Base-by-base conservation (phyloP, 805 yeast species). In the Metschnikowia cerradonensis region DNA sequence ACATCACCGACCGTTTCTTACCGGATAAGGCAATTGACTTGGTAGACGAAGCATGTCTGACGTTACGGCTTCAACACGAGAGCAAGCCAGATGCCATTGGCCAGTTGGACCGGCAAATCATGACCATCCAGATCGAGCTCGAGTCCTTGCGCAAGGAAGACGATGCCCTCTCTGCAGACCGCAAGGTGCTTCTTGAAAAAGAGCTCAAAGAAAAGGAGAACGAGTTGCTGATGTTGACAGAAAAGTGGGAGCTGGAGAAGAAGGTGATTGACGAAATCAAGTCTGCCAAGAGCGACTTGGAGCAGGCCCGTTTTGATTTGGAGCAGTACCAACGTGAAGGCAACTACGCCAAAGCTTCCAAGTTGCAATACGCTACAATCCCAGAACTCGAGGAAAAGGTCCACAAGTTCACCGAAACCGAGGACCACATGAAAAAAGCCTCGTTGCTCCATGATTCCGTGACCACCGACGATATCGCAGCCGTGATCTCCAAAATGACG, bases 11-110 rank as follows among this genome's bases (percentile, higher is more conserved):
- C 66, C 72, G 98, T 49, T 90, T 83, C 61, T 72, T 92, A 36
- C 99, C 99, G 0, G 99, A 92, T 64, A 92, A 92, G 72, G 98
- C 98, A 19, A 92, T 92, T 57, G 99, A 92, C 68, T 78, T 92
- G 57, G 94, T 92, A 1, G 99, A 92, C 70, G 99, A 92, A 65
- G 97, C 98, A 0, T 91, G 98, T 71, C 94, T 97, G 3, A 96
- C 96, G 0, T 75, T 92, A 52, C 77, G 99, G 57, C 74, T 92
- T 52, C 99, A 92, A 68, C 98, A 94, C 66, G 99, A 92, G 70
- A 90, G 97, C 1, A 91, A 90, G 65, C 99, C 99, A 0, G 99
- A 92, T 63, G 89, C 91, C 1, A 88, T 94, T 48, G 92, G 90
- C 61, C 88, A 84, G 43, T 75, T 92, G 52, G 98, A 92, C 66